phyloP scores from a whole-genome alignment of 148 eudicot genomes.

The Cornus controversa region DNA sequence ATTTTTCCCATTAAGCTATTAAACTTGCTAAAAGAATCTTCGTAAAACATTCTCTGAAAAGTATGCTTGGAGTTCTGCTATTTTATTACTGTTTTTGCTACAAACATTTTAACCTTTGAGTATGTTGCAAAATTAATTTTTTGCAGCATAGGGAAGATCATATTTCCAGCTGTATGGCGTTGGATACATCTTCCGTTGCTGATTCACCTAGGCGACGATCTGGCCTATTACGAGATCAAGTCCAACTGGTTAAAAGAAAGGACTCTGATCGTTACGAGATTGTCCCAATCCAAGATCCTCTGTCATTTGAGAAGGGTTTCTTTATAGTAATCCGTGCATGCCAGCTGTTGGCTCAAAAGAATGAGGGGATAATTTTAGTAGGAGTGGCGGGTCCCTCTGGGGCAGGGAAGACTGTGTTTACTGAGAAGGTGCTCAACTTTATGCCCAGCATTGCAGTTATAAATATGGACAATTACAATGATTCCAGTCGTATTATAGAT shows the following conservation, averaged over 20 bases:
- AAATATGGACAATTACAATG: constrained; percentile 85
- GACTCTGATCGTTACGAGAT: constrained; percentile 71
- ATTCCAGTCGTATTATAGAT: constrained; percentile 73
- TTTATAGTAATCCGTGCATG: constrained; percentile 78
- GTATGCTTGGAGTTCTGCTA: background rate
- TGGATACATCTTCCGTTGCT: constrained; percentile 29
- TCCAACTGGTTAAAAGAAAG: constrained; percentile 63
- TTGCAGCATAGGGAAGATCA: background rate
- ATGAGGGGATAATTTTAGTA: constrained; percentile 75
- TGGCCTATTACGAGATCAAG: constrained; percentile 79
- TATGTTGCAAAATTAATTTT: background rate
- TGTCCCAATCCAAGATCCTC: constrained; percentile 56
- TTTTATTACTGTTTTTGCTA: constrained; percentile 1
- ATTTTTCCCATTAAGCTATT: background rate
- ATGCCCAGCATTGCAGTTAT: constrained; percentile 84
- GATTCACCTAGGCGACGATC: constrained; percentile 75
- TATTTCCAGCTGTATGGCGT: constrained; percentile 35
- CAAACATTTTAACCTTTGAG: background rate
- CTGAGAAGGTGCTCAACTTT: constrained; percentile 68
- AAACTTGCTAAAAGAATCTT: no score
- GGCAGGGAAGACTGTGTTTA: constrained; percentile 84
- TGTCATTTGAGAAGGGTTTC: constrained; percentile 85
- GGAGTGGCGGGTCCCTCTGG: constrained; percentile 95
- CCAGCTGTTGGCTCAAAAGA: constrained; percentile 72
- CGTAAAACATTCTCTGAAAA: background rate